phyloP scores from a whole-genome alignment of 768 basidiomycete species.

The Lentinula guzmanii region DNA sequence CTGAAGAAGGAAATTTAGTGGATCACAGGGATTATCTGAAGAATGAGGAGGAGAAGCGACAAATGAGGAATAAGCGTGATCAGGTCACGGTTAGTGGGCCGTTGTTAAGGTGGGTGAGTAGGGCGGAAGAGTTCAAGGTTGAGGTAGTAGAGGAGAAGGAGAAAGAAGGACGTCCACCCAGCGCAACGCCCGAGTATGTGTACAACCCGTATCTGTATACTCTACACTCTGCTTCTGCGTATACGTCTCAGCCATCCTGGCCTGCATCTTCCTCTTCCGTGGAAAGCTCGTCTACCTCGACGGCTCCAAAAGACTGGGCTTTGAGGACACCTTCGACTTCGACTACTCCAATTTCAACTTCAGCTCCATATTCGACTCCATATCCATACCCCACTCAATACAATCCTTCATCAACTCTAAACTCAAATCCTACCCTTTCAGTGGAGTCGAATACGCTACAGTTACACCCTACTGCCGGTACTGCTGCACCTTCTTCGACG shows the following conservation, averaged over 20 bases:
- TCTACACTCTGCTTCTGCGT: not conserved
- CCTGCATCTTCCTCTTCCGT: not conserved
- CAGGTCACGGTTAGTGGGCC: constrained; percentile 61
- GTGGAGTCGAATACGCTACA: too few species aligned
- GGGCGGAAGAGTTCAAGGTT: constrained; percentile 50
- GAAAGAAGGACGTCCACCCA: constrained; percentile 39
- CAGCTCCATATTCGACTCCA: not conserved
- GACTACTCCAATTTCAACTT: not conserved
- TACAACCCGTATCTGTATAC: not conserved
- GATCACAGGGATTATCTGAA: constrained; percentile 77
- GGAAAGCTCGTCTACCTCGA: not conserved
- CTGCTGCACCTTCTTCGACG: not conserved
- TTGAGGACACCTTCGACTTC: not conserved
- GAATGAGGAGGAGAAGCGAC: constrained; percentile 78
- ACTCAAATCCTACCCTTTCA: not conserved
- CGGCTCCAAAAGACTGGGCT: not conserved
- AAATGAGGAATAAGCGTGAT: constrained; percentile 50
- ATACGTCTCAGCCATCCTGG: not conserved
- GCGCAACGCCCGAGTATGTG: constrained; percentile 15
- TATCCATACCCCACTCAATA: not conserved
- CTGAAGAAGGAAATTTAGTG: constrained; percentile 77
- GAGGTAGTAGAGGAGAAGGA: constrained; percentile 18
- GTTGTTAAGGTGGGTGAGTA: constrained; percentile 66
- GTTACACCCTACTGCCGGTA: too few species aligned
- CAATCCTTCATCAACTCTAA: not conserved